Base-by-base conservation (phyloP, 1,284 basidiomycete species). In the Ceratobasidium theobromae region DNA sequence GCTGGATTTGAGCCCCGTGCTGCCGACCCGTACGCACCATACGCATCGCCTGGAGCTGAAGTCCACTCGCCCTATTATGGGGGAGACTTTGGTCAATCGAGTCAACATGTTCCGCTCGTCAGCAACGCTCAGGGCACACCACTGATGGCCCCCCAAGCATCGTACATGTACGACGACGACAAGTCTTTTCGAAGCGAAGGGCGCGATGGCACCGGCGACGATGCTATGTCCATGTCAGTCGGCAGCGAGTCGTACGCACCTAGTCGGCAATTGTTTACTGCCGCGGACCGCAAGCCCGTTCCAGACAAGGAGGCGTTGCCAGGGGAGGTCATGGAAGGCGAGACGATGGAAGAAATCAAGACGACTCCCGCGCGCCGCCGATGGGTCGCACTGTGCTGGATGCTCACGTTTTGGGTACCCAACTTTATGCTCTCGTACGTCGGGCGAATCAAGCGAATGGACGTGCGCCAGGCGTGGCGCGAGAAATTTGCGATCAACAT, bases 401-500 rank as follows among this genome's bases (percentile, higher is more conserved):
- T 91, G n/a, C 80, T 98, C 58, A 99, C 95, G 0, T 98, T 85
- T 80, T 98, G 91, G 89, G 77, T 94, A 5, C 96, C 95, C 0
- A 87, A 83, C 23, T 83, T 84, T 12, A 76, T 88, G 57, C 79
- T 99, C 49, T 80, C 77, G 16, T 86, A 84, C 75, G 73, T 93
- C 65, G 92, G 92, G 1, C 84, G 92, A 23, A 95, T 99, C 91
- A 98, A 98, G 79, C 88, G 95, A 11, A 78, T 89, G 69, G 97
- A 99, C 73, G 84, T 99, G 43, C 87, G 91, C 46, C 95, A 98
- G 78, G 96, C 96, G 0, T 98, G 95, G 96, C 81, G 95, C 71
- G 96, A 99, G 78, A 99, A 98, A 79, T 82, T 99, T 0, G 92
- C 95, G 2, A 86, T 98, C 76, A 98, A 99, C 78, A 77, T 97